Percentiles rank a stretch among this genome's conserved stretches.
Conservation (phyloP, 23 red algal species). For the Chondrus crispus region DNA sequence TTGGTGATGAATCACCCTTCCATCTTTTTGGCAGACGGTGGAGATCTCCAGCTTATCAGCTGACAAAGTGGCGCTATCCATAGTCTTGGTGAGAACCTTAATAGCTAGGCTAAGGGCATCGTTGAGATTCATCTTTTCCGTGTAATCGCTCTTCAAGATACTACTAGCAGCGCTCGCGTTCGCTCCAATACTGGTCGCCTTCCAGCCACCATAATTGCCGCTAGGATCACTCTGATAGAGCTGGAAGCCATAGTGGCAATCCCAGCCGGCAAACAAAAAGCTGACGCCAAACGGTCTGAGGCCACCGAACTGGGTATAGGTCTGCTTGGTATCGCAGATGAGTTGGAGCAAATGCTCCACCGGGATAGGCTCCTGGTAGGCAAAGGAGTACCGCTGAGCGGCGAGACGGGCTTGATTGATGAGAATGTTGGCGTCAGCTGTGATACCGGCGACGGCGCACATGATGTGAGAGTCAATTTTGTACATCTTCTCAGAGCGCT, state of each 20-base stretch:
- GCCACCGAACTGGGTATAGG: slow-evolving; percentile 98
- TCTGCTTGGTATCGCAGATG: slow-evolving; percentile 96
- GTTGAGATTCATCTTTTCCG: slow-evolving; percentile 80
- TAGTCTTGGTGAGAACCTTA: slow-evolving; percentile 90
- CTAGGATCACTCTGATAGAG: slow-evolving; percentile 96
- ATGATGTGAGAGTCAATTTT: slow-evolving; percentile 90
- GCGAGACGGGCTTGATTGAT: slow-evolving; percentile 89
- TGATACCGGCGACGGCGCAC: slow-evolving; percentile 98
- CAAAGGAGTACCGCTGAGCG: slow-evolving; percentile 86
- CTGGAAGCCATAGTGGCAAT: slow-evolving; percentile 96
- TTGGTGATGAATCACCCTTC: slow-evolving; percentile 49
- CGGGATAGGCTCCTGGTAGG: slow-evolving; percentile 97
- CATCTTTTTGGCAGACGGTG: slow-evolving; percentile 55
- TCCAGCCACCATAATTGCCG: slow-evolving; percentile 99
- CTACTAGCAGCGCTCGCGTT: slow-evolving; percentile 88
- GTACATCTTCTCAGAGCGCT: slow-evolving; percentile 99
- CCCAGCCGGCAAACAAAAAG: slow-evolving; percentile 99
- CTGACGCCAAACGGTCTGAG: slow-evolving; percentile 92
- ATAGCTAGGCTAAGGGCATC: slow-evolving; percentile 83
- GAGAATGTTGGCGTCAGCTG: slow-evolving; percentile 96
- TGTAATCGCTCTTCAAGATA: slow-evolving; percentile 95
- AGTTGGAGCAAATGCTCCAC: slow-evolving; percentile 94
- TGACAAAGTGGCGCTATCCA: slow-evolving; percentile 76
- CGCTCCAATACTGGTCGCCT: slow-evolving; percentile 88
- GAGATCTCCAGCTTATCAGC: slow-evolving; percentile 83